Conservation (phyloP, 345 rosid genomes). For the Populus alba region DNA sequence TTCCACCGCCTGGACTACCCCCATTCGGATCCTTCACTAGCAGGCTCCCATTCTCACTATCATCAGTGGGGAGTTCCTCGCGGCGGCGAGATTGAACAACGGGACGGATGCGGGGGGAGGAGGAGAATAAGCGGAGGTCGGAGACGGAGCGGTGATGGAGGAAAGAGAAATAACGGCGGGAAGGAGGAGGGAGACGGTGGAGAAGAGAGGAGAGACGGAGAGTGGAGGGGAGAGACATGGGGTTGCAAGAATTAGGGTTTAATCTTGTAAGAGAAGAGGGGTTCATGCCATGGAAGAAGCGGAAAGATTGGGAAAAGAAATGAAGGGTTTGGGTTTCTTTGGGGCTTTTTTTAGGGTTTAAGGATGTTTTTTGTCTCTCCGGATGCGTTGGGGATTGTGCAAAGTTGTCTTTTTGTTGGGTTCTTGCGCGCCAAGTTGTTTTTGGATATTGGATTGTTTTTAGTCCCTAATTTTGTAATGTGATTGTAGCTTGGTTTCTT, state of each 20-base stretch:
- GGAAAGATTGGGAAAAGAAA: neutral
- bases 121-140: constrained; percentile 38
- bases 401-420: neutral
- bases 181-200: constrained; percentile 24
- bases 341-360: neutral
- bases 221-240: constrained; percentile 63
- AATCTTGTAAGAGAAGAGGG: constrained; percentile 27
- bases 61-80: constrained; percentile 9
- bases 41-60: constrained; percentile 52
- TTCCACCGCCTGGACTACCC: constrained; percentile 18
- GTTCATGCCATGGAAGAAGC: constrained; percentile 36
- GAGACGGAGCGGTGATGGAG: constrained; percentile 29
- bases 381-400: neutral
- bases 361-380: neutral
- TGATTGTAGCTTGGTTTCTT: neutral
- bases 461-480: neutral
- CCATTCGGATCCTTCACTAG: constrained; percentile 30
- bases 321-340: neutral
- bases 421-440: constrained; percentile 2
- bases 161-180: constrained; percentile 19
- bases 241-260: constrained; percentile 18
- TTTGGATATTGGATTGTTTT: neutral
- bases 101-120: constrained; percentile 12
- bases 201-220: constrained; percentile 67
- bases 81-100: constrained; percentile 26